Percentiles rank a stretch among this genome's conserved stretches.
These are phyloP conservation scores for Dunaliella primolecta DNA, from an alignment of 139 green algal species.

Conservation along the genomic window DNA sequence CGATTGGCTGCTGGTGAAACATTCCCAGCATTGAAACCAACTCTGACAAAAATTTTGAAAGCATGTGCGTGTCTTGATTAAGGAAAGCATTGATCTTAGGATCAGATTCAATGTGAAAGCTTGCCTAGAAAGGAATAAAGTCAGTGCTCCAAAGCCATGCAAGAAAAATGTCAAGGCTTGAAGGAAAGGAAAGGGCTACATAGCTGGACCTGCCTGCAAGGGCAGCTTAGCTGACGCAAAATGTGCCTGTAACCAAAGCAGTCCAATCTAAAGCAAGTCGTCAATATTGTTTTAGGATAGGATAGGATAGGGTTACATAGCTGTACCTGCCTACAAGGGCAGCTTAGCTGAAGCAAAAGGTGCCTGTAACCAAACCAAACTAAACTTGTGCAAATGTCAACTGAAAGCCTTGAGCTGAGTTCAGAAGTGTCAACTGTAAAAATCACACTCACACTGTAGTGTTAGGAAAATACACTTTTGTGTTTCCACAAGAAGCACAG, in stretches of 20 bases:
- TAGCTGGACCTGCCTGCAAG: background rate
- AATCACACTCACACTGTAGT: too few relatives aligned
- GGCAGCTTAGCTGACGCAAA: background rate
- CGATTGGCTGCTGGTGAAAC: too few relatives aligned
- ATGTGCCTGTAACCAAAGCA: background rate
- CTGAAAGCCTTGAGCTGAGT: background rate
- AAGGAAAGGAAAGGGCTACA: background rate
- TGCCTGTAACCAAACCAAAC: background rate
- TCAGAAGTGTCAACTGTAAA: background rate
- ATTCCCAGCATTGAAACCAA: too few relatives aligned
- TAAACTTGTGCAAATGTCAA: background rate
- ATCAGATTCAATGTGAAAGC: too few relatives aligned
- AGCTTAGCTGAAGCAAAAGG: conserved; percentile 6
- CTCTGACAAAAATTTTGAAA: too few relatives aligned
- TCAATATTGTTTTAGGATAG: background rate
- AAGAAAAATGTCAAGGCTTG: background rate
- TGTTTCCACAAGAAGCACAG: background rate
- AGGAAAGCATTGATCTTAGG: too few relatives aligned
- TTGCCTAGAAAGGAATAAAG: too few relatives aligned
- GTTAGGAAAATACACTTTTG: background rate
- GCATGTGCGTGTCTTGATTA: too few relatives aligned
- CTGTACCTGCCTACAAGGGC: background rate
- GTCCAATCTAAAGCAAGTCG: background rate
- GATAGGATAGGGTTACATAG: background rate
- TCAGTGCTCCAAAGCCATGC: too few relatives aligned